phyloP scores from a whole-genome alignment of 2,329 filamentous ascomycete species.

The Alternaria incomplexa region DNA sequence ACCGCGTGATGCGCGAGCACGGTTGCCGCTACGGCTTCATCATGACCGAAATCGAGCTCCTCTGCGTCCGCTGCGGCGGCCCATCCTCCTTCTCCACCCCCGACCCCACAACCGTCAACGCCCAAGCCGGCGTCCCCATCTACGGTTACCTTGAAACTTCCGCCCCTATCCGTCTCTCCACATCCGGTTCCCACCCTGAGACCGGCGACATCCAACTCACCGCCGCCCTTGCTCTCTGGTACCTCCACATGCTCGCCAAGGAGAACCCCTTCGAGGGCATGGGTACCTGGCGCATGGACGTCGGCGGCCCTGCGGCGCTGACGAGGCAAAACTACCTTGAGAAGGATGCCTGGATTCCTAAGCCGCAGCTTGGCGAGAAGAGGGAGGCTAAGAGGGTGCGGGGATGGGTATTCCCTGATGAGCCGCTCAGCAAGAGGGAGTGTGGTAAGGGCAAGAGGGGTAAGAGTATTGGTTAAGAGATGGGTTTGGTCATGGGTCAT shows the following conservation, averaged over 20 bases:
- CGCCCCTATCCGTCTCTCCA: constrained; percentile 61
- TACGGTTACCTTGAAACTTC: constrained; percentile 88
- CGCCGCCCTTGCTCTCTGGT: constrained; percentile 77
- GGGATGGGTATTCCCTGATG: constrained; percentile 79
- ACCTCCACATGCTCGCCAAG: constrained; percentile 73
- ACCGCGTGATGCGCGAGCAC: constrained; percentile 92
- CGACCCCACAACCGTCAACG: constrained; percentile 48
- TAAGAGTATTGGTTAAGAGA: constrained; percentile 25
- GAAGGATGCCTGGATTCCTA: constrained; percentile 79
- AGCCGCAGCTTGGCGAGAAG: constrained; percentile 75
- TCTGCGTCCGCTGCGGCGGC: constrained; percentile 81
- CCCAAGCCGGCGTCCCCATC: constrained; percentile 67
- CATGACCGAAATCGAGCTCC: constrained; percentile 92
- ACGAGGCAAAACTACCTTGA: constrained; percentile 72
- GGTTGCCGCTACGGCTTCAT: constrained; percentile 94
- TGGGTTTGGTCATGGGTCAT: neutral
- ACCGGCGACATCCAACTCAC: constrained; percentile 63
- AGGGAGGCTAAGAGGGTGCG: constrained; percentile 73
- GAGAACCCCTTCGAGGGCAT: constrained; percentile 67
- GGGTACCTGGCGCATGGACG: constrained; percentile 70
- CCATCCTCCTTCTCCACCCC: constrained; percentile 38
- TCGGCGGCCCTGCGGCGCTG: constrained; percentile 75
- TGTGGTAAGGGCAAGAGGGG: constrained; percentile 46
- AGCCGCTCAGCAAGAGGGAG: constrained; percentile 74
- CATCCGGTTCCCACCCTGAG: constrained; percentile 41